A percentile compares a stretch with the other conserved stretches of the same genome.
Conservation (phyloP, 2,329 filamentous ascomycete genomes). For the Lachnellula hyalina region DNA sequence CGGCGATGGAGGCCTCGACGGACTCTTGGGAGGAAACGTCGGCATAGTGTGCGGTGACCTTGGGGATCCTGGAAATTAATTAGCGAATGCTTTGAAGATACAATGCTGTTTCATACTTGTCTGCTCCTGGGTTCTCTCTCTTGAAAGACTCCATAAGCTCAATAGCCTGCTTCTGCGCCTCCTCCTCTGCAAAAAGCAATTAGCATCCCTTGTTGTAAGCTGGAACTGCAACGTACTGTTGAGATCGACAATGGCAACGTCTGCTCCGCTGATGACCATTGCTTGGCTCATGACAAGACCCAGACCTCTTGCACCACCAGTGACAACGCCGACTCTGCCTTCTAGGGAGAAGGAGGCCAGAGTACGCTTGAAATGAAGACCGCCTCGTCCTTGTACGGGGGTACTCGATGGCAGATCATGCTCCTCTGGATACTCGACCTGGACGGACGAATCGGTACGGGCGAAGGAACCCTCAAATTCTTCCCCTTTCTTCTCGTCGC, state of each 20-base stretch:
- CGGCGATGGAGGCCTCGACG: slow-evolving; percentile 66
- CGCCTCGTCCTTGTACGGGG: slow-evolving; percentile 70
- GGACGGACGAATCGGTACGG: slow-evolving; percentile 72
- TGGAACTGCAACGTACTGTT: slow-evolving; percentile 60
- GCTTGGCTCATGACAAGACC: slow-evolving; percentile 92
- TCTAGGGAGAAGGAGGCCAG: slow-evolving; percentile 83
- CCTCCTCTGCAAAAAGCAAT: slow-evolving; percentile 56
- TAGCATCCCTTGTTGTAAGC: slow-evolving; percentile 7
- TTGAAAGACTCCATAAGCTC: slow-evolving; percentile 71
- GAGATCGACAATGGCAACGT: slow-evolving; percentile 88
- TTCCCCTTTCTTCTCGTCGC: slow-evolving; percentile 22
- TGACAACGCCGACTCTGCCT: slow-evolving; percentile 77
- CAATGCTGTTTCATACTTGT: slow-evolving; percentile 44
- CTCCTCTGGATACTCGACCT: slow-evolving; percentile 73
- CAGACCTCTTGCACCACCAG: slow-evolving; percentile 82
- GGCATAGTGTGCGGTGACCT: slow-evolving; percentile 83
- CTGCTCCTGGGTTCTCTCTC: slow-evolving; percentile 71
- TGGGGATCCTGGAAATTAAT: slow-evolving; percentile 55
- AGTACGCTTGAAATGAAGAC: slow-evolving; percentile 78
- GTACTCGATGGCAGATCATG: slow-evolving; percentile 64
- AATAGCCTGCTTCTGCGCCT: slow-evolving; percentile 72
- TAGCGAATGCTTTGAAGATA: slow-evolving; percentile 1
- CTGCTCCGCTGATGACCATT: slow-evolving; percentile 79
- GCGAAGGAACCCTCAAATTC: slow-evolving; percentile 47
- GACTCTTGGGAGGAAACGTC: slow-evolving; percentile 79